Evolutionary conservation across 495 filamentous ascomycete species (phyloP).

Genomic region (Penicillium silybi): DNA sequence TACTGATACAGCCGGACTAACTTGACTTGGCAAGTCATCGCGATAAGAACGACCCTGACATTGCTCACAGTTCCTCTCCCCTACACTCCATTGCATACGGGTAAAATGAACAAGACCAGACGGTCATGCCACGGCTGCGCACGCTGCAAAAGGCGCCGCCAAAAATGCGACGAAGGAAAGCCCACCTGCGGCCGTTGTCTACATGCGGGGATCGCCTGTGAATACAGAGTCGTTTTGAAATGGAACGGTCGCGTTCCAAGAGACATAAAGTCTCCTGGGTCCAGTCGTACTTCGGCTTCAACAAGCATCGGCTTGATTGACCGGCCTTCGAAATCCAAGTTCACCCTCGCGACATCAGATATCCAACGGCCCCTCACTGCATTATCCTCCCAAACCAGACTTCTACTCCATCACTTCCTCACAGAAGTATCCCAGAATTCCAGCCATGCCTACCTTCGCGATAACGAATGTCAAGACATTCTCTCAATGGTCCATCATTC

Average conservation of each 20-base stretch:
- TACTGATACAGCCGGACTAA: too few species aligned
- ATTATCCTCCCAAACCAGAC: constrained; percentile 1
- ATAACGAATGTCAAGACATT: constrained; percentile 14
- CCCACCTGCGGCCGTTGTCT: constrained; percentile 10
- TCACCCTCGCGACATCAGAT: background rate
- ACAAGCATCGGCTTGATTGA: background rate
- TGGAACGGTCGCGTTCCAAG: constrained; percentile 17
- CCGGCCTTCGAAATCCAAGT: background rate
- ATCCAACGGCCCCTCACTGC: background rate
- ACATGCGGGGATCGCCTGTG: constrained; percentile 8
- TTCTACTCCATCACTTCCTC: constrained; percentile 15
- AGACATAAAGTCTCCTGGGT: background rate
- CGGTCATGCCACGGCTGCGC: constrained; percentile 14
- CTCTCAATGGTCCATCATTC: constrained; percentile 11
- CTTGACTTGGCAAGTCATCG: background rate
- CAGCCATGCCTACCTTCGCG: constrained; percentile 9
- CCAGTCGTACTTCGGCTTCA: background rate
- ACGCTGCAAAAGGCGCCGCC: constrained; percentile 15
- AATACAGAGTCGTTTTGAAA: constrained; percentile 11
- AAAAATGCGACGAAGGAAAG: constrained; percentile 16
- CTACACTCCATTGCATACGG: background rate
- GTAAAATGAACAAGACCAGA: background rate
- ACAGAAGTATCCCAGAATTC: constrained; percentile 10
- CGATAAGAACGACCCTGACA: background rate
- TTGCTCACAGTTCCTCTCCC: background rate